Conservation (phyloP, 208 protist genomes). For the Zelonia costaricensis region DNA sequence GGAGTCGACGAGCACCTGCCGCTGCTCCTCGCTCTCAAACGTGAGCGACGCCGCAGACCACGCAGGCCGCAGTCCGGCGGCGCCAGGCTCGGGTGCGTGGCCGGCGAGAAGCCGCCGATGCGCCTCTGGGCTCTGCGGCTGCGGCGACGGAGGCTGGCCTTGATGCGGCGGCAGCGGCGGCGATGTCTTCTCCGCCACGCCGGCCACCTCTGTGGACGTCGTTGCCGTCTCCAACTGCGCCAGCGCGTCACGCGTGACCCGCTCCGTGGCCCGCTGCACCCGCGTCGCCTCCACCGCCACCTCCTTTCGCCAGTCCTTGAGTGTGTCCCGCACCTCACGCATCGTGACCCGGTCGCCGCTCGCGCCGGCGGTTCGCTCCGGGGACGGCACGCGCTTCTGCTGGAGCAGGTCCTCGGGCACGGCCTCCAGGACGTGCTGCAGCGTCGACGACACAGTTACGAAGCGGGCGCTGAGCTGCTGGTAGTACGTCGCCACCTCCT, state of each 20-base stretch:
- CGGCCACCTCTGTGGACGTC: too few species aligned
- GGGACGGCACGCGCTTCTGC: constrained; percentile 6
- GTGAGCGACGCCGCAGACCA: too few species aligned
- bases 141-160: too few species aligned
- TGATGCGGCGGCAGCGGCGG: too few species aligned
- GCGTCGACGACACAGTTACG: constrained; percentile 39
- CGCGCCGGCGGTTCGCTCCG: background rate
- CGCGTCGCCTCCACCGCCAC: background rate
- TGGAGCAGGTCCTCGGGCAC: constrained; percentile 11
- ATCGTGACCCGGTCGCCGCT: constrained; percentile 2
- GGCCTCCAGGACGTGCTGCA: constrained; percentile 46
- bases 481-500: constrained; percentile 33
- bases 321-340: constrained; percentile 15
- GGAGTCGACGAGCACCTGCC: too few species aligned
- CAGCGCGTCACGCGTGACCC: background rate
- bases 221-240: too few species aligned
- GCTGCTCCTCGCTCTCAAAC: too few species aligned
- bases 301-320: constrained; percentile 16
- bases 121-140: too few species aligned
- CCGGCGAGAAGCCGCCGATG: too few species aligned
- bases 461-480: constrained; percentile 37
- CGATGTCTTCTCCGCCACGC: too few species aligned
- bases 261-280: background rate
- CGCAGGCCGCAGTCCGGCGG: too few species aligned
- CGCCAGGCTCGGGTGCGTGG: too few species aligned